These are phyloP conservation scores for Sequoia sempervirens DNA, from an alignment of 75 land plant genomes.

Conservation along the genomic window DNA sequence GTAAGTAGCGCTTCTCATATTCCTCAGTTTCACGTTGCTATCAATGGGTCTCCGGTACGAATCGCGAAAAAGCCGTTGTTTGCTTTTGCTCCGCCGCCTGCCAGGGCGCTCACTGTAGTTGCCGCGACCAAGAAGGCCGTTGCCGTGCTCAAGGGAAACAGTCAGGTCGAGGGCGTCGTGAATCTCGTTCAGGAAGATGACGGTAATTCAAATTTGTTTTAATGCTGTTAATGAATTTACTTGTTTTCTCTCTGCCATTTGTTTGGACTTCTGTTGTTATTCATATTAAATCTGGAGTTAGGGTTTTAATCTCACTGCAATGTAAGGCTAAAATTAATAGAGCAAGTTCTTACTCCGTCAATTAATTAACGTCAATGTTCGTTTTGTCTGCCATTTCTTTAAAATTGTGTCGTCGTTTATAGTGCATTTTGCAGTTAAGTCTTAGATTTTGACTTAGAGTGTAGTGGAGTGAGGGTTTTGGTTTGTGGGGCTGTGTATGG, in stretches of 20 bases:
- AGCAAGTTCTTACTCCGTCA: constrained; percentile 14
- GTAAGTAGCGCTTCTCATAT: neutral
- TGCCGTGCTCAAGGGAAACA: constrained; percentile 82
- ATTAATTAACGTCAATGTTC: neutral
- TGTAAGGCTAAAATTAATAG: too few relatives aligned
- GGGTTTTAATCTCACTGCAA: too few relatives aligned
- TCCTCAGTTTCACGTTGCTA: neutral
- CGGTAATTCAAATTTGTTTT: constrained; percentile 18
- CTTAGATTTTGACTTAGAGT: too few relatives aligned
- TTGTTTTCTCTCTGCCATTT: too few relatives aligned
- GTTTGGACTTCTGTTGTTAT: too few relatives aligned
- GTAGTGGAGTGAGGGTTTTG: too few relatives aligned
- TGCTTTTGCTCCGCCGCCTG: constrained; percentile 18
- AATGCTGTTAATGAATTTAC: too few relatives aligned
- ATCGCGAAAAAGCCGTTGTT: neutral
- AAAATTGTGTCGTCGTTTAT: too few relatives aligned
- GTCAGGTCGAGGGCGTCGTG: constrained; percentile 80
- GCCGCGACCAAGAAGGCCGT: constrained; percentile 86
- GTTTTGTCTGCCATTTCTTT: neutral
- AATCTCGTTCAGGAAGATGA: constrained; percentile 68
- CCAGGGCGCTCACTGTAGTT: constrained; percentile 33
- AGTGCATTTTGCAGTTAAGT: too few relatives aligned
- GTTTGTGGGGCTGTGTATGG: too few relatives aligned
- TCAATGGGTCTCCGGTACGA: constrained; percentile 1
- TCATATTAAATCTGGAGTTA: too few relatives aligned